Evolutionary conservation across 2,329 filamentous ascomycete genomes (phyloP).

Genomic region (Nemania sp.): DNA sequence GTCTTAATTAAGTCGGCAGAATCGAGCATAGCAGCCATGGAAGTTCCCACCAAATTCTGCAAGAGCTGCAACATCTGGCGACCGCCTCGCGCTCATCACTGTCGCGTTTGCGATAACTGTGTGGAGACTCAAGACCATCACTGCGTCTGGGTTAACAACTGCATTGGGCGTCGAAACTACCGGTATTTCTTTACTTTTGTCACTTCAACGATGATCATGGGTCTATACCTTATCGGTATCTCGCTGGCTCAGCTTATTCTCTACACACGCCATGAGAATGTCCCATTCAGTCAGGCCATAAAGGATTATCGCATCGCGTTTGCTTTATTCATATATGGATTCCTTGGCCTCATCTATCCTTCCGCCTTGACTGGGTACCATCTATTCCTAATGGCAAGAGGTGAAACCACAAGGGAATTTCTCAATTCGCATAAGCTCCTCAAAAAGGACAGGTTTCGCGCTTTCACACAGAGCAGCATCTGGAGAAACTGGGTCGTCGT

Average conservation of each 20-base stretch:
- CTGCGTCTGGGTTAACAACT: slow-evolving; percentile 99
- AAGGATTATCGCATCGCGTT: slow-evolving; percentile 77
- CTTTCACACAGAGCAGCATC: slow-evolving; percentile 79
- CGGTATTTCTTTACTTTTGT: slow-evolving; percentile 97
- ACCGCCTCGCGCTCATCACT: slow-evolving; percentile 92
- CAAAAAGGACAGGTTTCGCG: slow-evolving; percentile 87
- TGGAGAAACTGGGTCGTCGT: slow-evolving; percentile 81
- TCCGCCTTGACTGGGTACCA: slow-evolving; percentile 85
- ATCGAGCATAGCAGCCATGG: slow-evolving; percentile 81
- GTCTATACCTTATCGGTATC: slow-evolving; percentile 74
- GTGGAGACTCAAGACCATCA: slow-evolving; percentile 97
- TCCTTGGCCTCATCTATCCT: slow-evolving; percentile 77
- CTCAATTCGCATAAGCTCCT: slow-evolving; percentile 94
- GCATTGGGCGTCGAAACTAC: slow-evolving; percentile 94
- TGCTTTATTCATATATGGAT: slow-evolving; percentile 82
- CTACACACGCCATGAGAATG: slow-evolving; percentile 64
- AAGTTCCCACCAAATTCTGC: slow-evolving; percentile 97
- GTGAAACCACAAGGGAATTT: slow-evolving; percentile 95
- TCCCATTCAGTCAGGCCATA: slow-evolving; percentile 71
- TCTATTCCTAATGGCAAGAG: slow-evolving; percentile 84
- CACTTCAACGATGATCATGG: slow-evolving; percentile 73
- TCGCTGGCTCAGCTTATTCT: slow-evolving; percentile 80
- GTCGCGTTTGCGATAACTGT: slow-evolving; percentile 94
- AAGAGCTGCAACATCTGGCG: slow-evolving; percentile 98
- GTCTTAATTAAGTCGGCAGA: slow-evolving; percentile 83